phyloP scores from a whole-genome alignment of 2,329 filamentous ascomycete species.

The Penicillium griseofulvum region DNA sequence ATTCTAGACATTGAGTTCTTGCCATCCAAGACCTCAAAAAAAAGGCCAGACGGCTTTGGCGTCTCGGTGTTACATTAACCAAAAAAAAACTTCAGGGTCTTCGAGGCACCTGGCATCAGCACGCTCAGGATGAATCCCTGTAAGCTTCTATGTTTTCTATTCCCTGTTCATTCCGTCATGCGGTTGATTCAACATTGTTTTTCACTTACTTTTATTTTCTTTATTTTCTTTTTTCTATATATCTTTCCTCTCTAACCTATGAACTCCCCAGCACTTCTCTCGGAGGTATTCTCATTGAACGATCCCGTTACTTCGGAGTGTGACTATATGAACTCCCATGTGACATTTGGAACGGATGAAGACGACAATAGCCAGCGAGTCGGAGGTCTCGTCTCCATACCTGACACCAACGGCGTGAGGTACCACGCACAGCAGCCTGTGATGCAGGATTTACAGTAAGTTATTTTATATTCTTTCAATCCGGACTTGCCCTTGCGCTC shows the following conservation, averaged over 20 bases:
- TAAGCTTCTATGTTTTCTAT: slow-evolving; percentile 13
- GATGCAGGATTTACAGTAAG: slow-evolving; percentile 56
- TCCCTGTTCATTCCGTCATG: slow-evolving; percentile 6
- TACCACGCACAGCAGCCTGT: slow-evolving; percentile 53
- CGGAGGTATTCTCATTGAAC: slow-evolving; percentile 40
- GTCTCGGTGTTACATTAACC: slow-evolving; percentile 22
- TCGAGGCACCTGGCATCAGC: slow-evolving; percentile 24
- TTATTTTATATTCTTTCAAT: slow-evolving; percentile 43
- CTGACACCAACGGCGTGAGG: slow-evolving; percentile 50
- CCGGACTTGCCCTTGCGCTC: slow-evolving; percentile 32
- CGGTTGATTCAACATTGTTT: slow-evolving; percentile 9
- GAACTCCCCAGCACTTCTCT: slow-evolving; percentile 28
- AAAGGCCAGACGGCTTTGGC: slow-evolving; percentile 16
- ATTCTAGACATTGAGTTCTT: slow-evolving; percentile 15
- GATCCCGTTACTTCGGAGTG: slow-evolving; percentile 40
- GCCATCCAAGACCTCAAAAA: slow-evolving; percentile 18
- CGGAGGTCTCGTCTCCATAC: slow-evolving; percentile 47
- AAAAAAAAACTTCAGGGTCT: slow-evolving; percentile 17
- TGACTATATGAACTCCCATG: slow-evolving; percentile 40
- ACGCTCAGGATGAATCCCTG: slow-evolving; percentile 25
- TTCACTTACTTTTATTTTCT: slow-evolving; percentile 9
- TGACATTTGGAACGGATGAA: slow-evolving; percentile 38
- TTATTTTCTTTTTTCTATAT: slow-evolving; percentile 15
- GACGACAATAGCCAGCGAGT: slow-evolving; percentile 54
- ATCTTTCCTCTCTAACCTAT: slow-evolving; percentile 9